Conservation (phyloP, 2,329 filamentous ascomycete species). For the Nemania diffusa region DNA sequence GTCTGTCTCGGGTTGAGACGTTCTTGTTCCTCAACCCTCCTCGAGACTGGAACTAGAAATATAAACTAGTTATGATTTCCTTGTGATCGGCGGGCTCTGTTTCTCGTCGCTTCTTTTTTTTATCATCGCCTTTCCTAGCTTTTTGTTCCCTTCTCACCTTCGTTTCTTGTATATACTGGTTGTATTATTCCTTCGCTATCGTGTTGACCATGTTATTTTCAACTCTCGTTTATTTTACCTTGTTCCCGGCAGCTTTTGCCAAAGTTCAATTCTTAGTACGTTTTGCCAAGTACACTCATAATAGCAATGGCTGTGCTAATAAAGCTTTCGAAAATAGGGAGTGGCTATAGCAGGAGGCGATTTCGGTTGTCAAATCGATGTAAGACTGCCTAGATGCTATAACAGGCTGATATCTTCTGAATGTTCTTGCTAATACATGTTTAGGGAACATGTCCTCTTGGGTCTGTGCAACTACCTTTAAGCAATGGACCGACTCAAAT, state of each 20-base stretch:
- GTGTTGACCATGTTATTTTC: conserved; percentile 46
- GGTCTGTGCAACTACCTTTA: conserved; percentile 52
- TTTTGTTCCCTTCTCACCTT: conserved; percentile 4
- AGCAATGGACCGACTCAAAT: conserved; percentile 60
- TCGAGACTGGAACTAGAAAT: background rate
- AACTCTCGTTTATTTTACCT: conserved; percentile 38
- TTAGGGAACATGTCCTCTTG: conserved; percentile 54
- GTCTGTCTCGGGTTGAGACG: conserved; percentile 19
- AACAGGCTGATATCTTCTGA: conserved; percentile 2
- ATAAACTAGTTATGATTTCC: background rate
- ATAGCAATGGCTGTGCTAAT: conserved; percentile 17
- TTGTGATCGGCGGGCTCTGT: conserved; percentile 8
- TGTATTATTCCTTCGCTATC: conserved; percentile 33
- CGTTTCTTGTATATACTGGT: conserved; percentile 31
- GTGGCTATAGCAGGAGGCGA: conserved; percentile 61
- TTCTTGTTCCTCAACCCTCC: conserved; percentile 10
- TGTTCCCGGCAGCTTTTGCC: conserved; percentile 40
- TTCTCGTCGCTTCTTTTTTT: conserved; percentile 1
- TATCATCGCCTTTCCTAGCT: background rate
- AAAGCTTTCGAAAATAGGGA: conserved; percentile 44
- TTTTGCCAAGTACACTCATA: background rate
- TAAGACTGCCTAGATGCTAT: conserved; percentile 40
- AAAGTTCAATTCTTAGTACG: conserved; percentile 48
- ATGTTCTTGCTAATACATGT: conserved; percentile 18
- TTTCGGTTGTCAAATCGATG: conserved; percentile 60